phyloP scores from a whole-genome alignment of 2,329 filamentous ascomycete species.

The Epichloe festucae region DNA sequence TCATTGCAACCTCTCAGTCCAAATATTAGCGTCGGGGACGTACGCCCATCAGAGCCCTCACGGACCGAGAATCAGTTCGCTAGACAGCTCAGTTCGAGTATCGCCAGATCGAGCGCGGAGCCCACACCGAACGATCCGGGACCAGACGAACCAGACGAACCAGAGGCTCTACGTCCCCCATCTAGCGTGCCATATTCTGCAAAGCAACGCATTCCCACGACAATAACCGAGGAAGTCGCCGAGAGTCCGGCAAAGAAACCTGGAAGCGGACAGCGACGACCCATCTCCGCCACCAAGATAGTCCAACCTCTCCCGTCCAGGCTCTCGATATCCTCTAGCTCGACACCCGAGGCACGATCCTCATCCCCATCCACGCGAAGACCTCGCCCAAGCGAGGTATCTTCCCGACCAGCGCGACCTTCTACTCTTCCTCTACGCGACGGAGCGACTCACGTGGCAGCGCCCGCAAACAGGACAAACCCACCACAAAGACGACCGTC shows the following conservation, averaged over 20 bases:
- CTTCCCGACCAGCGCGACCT: background rate
- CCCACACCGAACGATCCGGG: background rate
- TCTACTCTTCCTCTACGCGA: background rate
- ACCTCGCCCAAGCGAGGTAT: constrained; percentile 22
- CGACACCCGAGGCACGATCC: constrained; percentile 9
- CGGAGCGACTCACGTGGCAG: background rate
- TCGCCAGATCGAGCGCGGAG: constrained; percentile 1
- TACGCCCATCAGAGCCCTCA: background rate
- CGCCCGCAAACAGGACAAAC: background rate
- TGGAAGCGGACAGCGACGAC: constrained; percentile 39
- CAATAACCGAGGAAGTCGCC: constrained; percentile 12
- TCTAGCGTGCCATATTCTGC: constrained; percentile 4
- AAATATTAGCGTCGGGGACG: background rate
- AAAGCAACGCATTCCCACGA: constrained; percentile 5
- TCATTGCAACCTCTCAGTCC: background rate
- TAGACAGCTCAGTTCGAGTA: constrained; percentile 6
- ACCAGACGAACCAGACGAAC: background rate
- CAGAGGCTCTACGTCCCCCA: constrained; percentile 6
- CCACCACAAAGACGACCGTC: background rate
- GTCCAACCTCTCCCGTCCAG: background rate
- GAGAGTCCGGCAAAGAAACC: constrained; percentile 42
- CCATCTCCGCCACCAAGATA: constrained; percentile 19
- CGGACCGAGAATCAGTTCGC: background rate
- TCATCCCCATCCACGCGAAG: constrained; percentile 33
- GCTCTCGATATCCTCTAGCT: background rate